These are phyloP conservation scores for Wilcoxina mikolae DNA, from an alignment of 495 filamentous ascomycete species.

Conservation along the genomic window DNA sequence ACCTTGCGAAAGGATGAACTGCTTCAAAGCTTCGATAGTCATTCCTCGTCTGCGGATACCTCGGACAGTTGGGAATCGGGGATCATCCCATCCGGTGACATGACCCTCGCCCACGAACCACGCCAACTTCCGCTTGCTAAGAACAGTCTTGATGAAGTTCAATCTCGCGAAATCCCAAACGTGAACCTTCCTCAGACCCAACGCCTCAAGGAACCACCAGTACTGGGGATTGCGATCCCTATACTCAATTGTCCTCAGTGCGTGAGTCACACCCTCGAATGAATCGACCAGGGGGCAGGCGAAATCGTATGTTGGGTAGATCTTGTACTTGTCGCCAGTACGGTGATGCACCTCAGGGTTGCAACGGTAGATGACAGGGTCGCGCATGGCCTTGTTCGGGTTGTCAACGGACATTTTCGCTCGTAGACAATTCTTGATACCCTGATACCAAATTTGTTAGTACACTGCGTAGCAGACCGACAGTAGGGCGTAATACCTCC, in stretches of 20 bases:
- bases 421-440: constrained; percentile 67
- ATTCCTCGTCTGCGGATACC: constrained; percentile 80
- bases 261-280: constrained; percentile 86
- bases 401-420: constrained; percentile 75
- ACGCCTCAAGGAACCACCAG: constrained; percentile 80
- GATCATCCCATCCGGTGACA: constrained; percentile 91
- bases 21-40: constrained; percentile 73
- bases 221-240: constrained; percentile 95
- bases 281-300: constrained; percentile 83
- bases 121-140: constrained; percentile 90
- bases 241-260: constrained; percentile 91
- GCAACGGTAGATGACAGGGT: constrained; percentile 92
- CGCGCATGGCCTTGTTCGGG: constrained; percentile 74
- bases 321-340: constrained; percentile 78
- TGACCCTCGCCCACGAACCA: constrained; percentile 75
- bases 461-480: not conserved
- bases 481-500: constrained; percentile 28
- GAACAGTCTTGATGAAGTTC: constrained; percentile 82
- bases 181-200: constrained; percentile 74
- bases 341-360: constrained; percentile 70
- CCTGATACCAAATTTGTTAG: constrained; percentile 25
- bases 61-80: constrained; percentile 84
- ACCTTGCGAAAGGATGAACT: constrained; percentile 88
- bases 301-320: constrained; percentile 94
- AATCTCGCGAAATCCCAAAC: constrained; percentile 97